These are phyloP conservation scores for Pharus latifolius DNA, from an alignment of 176 grass and related monocot genomes.

Conservation along the genomic window DNA sequence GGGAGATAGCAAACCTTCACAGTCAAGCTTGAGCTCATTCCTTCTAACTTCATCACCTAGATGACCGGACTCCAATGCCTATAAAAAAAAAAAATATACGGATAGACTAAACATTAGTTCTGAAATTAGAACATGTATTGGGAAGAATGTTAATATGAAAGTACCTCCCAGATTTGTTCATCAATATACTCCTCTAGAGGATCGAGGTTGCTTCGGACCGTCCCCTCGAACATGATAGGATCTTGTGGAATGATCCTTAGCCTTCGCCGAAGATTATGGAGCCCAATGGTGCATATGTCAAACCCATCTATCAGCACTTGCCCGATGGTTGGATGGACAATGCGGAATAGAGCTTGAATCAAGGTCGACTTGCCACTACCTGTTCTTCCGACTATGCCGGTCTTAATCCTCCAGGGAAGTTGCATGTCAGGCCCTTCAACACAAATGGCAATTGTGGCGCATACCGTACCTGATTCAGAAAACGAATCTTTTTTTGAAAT, in stretches of 20 bases:
- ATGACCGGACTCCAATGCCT: slow-evolving; percentile 61
- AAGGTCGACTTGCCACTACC: slow-evolving; percentile 68
- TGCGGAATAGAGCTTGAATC: slow-evolving; percentile 67
- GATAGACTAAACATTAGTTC: neutral
- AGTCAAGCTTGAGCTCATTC: slow-evolving; percentile 58
- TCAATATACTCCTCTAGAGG: slow-evolving; percentile 50
- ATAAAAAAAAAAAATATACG: neutral
- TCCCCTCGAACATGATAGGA: slow-evolving; percentile 67
- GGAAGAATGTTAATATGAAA: neutral
- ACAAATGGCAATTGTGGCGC: slow-evolving; percentile 44
- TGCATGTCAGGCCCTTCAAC: slow-evolving; percentile 44
- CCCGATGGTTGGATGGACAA: slow-evolving; percentile 52
- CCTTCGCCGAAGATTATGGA: slow-evolving; percentile 67
- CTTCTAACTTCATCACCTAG: slow-evolving; percentile 58
- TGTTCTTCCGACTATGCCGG: slow-evolving; percentile 64
- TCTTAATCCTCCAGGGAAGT: slow-evolving; percentile 49
- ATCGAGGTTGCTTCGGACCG: slow-evolving; percentile 58
- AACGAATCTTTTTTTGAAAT: too few species aligned
- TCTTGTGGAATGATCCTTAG: slow-evolving; percentile 78
- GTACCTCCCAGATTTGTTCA: slow-evolving; percentile 76
- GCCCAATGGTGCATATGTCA: slow-evolving; percentile 56
- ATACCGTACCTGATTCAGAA: slow-evolving; percentile 50
- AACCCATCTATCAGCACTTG: slow-evolving; percentile 50
- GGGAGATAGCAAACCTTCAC: slow-evolving; percentile 17
- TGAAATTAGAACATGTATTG: neutral